Base-by-base conservation (phyloP, 2,329 filamentous ascomycete species). In the Trichoderma atrobrunneum region DNA sequence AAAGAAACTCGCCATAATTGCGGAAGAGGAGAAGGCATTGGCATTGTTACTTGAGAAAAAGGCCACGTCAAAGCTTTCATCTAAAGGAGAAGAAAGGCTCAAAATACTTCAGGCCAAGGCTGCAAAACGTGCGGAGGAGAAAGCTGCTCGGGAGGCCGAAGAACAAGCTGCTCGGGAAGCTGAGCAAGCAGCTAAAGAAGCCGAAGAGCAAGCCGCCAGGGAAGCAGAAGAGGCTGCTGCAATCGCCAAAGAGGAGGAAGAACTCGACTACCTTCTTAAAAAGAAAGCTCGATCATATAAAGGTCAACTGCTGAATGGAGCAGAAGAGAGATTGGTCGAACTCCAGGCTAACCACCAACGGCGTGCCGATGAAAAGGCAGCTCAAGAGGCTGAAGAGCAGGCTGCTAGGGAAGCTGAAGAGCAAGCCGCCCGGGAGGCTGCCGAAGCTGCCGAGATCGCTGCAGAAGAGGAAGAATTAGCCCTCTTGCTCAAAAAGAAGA, bases 21-120 rank as follows among this genome's bases (percentile, higher is more conserved):
- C 74, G 28, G 75, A 74, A 60, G 80, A 83, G 63, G 81, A 84
- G 73, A 77, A 78, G 18, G 82, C 86, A 71, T 76, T 85, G 12
- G 81, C 78, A 14, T 76, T 78, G 5, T 78, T 86, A 4, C 84
- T 83, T 59, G 81, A 82, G 30, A 88, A 87, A 77, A 87, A 87
- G 75, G 81, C 81, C 2, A 86, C 84, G 74, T 74, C 60, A 71
- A 75, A 75, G 73, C 80, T 70, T 8, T 36, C 57, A 3, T 18
- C 26, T 14, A 62, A 43, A 28, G 67, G 67, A 6, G 60, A 71
- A 32, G 61, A 71, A 39, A 65, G 61, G 32, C 16, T 65, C 1
- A 66, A n/a, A 16, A 18, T 39, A 6, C 69, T 71, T 7, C 48
- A 65, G 32, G 70, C 61, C 1, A 72, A 60, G n/a, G 63, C 54